Conservation (phyloP, 148 eudicot species). For the Bassia scoparia region DNA sequence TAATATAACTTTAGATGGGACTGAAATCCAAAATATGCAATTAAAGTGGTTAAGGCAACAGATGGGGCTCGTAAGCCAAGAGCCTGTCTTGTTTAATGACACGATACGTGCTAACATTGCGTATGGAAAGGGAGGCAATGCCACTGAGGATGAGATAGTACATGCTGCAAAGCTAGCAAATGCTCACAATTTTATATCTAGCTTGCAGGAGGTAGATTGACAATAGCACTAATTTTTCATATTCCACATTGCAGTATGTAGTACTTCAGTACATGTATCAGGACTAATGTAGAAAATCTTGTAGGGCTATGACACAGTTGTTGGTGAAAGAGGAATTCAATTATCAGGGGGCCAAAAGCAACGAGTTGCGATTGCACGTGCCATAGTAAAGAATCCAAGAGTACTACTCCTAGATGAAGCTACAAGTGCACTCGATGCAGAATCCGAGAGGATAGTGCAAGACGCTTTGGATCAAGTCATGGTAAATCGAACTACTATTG, state of each 20-base stretch:
- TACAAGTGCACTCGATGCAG: constrained; percentile 74
- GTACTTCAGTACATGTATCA: not conserved
- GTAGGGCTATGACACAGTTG: constrained; percentile 70
- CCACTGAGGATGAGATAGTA: constrained; percentile 53
- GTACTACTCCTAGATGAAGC: constrained; percentile 72
- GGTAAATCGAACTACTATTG: constrained; percentile 63
- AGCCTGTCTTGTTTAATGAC: constrained; percentile 59
- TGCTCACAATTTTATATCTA: constrained; percentile 70
- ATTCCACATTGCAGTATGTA: too few species aligned
- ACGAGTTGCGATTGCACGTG: constrained; percentile 75
- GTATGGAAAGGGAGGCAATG: constrained; percentile 61
- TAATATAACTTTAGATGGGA: constrained; percentile 51
- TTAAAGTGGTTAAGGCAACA: constrained; percentile 75
- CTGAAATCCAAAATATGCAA: constrained; percentile 56
- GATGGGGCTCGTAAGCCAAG: constrained; percentile 84
- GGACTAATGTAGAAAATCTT: not conserved
- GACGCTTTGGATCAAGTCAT: constrained; percentile 60
- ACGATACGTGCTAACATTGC: constrained; percentile 69
- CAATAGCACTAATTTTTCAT: not conserved
- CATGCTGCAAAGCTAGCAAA: constrained; percentile 66
- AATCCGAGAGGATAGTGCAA: constrained; percentile 68
- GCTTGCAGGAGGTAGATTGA: constrained; percentile 49
- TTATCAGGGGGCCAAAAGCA: constrained; percentile 80
- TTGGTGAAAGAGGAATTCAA: constrained; percentile 73
- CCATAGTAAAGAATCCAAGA: constrained; percentile 57